Evolutionary conservation across 176 grass and related monocot species (phyloP), one percentile per base, ranked within the genome.

Genomic region (Rhynchospora tenuis): DNA sequence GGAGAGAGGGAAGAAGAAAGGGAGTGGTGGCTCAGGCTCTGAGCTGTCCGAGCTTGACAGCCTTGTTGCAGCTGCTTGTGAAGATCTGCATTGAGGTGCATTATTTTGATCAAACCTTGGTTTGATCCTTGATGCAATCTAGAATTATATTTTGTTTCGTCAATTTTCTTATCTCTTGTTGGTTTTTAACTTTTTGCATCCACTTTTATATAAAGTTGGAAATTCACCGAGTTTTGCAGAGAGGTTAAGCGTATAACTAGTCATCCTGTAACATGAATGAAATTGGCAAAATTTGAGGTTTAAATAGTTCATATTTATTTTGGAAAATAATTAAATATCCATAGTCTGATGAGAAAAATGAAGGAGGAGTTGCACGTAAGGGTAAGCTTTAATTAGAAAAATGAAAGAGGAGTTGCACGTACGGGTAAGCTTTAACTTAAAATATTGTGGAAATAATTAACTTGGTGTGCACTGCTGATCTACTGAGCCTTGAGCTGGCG

Each of bases 1-100:
- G 63, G 94, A 91, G 58, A 72, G 50, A 63, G 88, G 82, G 84
- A 81, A 20, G 83, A 85, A 87, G 29, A 82, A 82, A 81, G 85
- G 88, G 55, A 94, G 89, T 65, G 86, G 90, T 61, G 91, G 92
- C 85, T 89, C 91, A 23, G 90, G 92, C 84, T 98, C 92, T 5
- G 92, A 98, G 67, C 74, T 98, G 48, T 97, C 94, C 80, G 95
- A 94, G 87, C 83, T 94, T 3, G 47, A 75, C 72, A 54, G 72
- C 73, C 24, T 76, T 0, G 73, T 75, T 6, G 11, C 72, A 27
- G 72, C 50, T 29, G 5, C 73, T 54, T 76, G 73, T 4, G 13
- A 54, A 76, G 48, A 76, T 54, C 13, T 76, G 24, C 73, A 55
- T 76, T 28, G 26, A 76, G 31, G 19, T 42, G 64, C 27, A 4